phyloP scores from a whole-genome alignment of 2,329 filamentous ascomycete species.

The Hyphodiscus sp. region DNA sequence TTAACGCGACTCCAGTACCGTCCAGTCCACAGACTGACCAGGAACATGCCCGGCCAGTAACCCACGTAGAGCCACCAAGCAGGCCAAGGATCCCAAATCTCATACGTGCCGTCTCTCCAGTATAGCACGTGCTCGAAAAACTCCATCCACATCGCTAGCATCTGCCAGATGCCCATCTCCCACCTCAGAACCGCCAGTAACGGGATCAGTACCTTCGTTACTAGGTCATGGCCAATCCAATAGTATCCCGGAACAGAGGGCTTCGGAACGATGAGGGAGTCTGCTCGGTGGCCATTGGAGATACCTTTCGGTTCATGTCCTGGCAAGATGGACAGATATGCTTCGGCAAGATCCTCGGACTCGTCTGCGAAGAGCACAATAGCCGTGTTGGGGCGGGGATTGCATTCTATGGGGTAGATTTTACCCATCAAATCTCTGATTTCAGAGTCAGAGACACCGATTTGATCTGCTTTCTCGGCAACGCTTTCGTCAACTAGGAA shows the following conservation, averaged over 20 bases:
- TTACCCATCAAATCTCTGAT: slow-evolving; percentile 28
- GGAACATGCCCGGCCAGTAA: slow-evolving; percentile 49
- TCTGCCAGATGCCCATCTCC: slow-evolving; percentile 18
- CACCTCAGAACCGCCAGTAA: slow-evolving; percentile 29
- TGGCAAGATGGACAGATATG: slow-evolving; percentile 46
- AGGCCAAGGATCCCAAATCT: slow-evolving; percentile 48
- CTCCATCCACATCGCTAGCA: slow-evolving; percentile 19
- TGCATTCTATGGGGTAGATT: slow-evolving; percentile 65
- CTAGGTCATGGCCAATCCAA: slow-evolving; percentile 63
- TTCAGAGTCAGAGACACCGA: not conserved
- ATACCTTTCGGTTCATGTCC: slow-evolving; percentile 10
- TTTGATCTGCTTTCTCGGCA: slow-evolving; percentile 2
- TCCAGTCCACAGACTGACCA: slow-evolving; percentile 37
- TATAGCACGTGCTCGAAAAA: slow-evolving; percentile 36
- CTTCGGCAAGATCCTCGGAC: slow-evolving; percentile 36
- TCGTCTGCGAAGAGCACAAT: slow-evolving; percentile 50
- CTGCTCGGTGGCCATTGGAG: slow-evolving; percentile 5
- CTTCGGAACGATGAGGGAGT: slow-evolving; percentile 18
- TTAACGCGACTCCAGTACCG: slow-evolving; percentile 59
- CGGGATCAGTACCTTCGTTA: slow-evolving; percentile 44
- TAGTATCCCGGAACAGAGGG: slow-evolving; percentile 40
- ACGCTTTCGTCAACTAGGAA: slow-evolving; percentile 52
- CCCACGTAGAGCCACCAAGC: slow-evolving; percentile 51
- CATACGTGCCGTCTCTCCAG: slow-evolving; percentile 51
- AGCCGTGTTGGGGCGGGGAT: slow-evolving; percentile 63